Evolutionary conservation across 2,329 filamentous ascomycete genomes (phyloP).

Genomic region (Scytalidium lignicola): DNA sequence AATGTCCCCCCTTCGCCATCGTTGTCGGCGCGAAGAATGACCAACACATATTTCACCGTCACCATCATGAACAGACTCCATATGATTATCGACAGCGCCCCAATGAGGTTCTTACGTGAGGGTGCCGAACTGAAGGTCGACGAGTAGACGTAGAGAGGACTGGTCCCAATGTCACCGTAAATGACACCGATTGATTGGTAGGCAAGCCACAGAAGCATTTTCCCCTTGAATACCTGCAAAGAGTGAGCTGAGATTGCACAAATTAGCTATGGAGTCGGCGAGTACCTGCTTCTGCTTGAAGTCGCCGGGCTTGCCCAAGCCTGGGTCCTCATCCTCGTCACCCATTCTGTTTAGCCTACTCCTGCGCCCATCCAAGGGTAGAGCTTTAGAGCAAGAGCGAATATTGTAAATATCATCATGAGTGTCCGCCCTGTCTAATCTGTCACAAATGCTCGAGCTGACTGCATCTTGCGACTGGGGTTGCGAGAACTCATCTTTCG

Average conservation of each 20-base stretch:
- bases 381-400: conserved; percentile 4
- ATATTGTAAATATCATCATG: conserved; percentile 7
- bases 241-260: background rate
- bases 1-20: conserved; percentile 66
- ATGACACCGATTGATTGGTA: conserved; percentile 48
- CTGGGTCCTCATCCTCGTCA: conserved; percentile 10
- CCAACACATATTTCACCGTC: conserved; percentile 59
- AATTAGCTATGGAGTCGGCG: background rate
- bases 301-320: conserved; percentile 8
- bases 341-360: background rate
- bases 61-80: conserved; percentile 65
- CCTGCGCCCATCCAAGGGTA: conserved; percentile 1
- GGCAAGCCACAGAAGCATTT: conserved; percentile 38
- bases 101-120: conserved; percentile 50
- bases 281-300: conserved; percentile 12
- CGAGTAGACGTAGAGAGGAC: conserved; percentile 64
- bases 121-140: conserved; percentile 56
- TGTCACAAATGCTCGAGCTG: conserved; percentile 3
- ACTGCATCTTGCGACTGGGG: conserved; percentile 3
- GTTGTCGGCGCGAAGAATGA: conserved; percentile 59
- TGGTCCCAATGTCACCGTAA: conserved; percentile 50
- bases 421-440: background rate
- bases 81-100: conserved; percentile 60
- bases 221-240: conserved; percentile 8
- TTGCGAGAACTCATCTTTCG: conserved; percentile 1